phyloP scores from a whole-genome alignment of 257 asterid genomes.

The Nicotiana noctiflora region DNA sequence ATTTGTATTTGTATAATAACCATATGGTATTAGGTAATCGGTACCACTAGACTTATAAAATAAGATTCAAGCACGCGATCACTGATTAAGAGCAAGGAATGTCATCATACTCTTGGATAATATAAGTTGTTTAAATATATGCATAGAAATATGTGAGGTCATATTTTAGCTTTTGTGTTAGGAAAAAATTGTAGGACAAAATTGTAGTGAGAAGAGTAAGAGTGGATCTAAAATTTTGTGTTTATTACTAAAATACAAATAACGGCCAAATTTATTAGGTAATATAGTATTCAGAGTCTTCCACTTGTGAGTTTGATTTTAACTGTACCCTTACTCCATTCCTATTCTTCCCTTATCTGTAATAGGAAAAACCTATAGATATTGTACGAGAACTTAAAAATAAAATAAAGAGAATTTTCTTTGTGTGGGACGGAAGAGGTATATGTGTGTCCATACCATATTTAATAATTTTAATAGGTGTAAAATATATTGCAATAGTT shows the following conservation, averaged over 20 bases:
- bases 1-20: no score
- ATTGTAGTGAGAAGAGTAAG: background rate
- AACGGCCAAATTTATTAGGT: no score
- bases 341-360: background rate
- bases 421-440: background rate
- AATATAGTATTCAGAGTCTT: background rate
- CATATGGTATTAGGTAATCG: no score
- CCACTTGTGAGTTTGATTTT: background rate
- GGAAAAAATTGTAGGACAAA: no score
- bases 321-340: no score
- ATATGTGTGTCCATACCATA: background rate
- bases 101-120: no score
- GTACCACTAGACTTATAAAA: no score
- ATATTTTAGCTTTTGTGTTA: background rate
- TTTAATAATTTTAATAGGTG: background rate
- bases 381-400: background rate
- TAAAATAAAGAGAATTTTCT: background rate
- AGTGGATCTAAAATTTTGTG: background rate
- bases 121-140: no score
- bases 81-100: no score
- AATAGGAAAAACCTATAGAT: no score
- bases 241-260: background rate
- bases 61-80: no score
- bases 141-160: background rate
- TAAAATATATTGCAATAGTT: background rate